Evolutionary conservation across 2,329 filamentous ascomycete genomes (phyloP).

Genomic region (Exophiala bonariae): DNA sequence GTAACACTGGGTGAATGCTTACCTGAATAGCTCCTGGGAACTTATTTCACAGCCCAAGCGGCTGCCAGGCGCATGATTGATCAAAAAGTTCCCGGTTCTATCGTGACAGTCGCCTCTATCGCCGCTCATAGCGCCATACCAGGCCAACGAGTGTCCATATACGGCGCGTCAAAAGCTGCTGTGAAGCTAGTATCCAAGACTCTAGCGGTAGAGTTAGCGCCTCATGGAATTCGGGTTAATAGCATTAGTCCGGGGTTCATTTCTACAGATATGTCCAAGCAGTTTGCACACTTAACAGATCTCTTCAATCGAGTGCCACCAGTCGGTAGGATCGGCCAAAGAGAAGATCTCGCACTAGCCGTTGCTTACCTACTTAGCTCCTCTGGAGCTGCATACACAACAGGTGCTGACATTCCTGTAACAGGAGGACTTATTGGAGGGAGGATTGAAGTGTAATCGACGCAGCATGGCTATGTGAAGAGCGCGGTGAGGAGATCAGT

Average conservation of each 20-base stretch:
- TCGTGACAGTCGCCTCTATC: constrained; percentile 24
- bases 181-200: constrained; percentile 33
- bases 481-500: too few species aligned
- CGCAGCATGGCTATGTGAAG: too few species aligned
- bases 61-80: constrained; percentile 53
- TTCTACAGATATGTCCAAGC: constrained; percentile 36
- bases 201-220: constrained; percentile 50
- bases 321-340: neutral
- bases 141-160: constrained; percentile 18
- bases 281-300: neutral
- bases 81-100: constrained; percentile 41
- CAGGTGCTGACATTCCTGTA: neutral
- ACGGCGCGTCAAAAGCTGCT: constrained; percentile 41
- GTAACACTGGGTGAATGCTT: neutral
- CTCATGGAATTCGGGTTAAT: constrained; percentile 49
- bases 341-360: neutral
- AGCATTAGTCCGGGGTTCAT: constrained; percentile 45
- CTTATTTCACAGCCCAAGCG: constrained; percentile 49
- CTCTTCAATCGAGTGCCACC: neutral
- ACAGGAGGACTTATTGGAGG: neutral
- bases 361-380: neutral
- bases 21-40: constrained; percentile 28
- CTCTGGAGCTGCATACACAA: neutral
- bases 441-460: too few species aligned
- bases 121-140: constrained; percentile 15